These are phyloP conservation scores for Ceratobasidium sp. DNA, from an alignment of 1,284 basidiomycete species.

Conservation along the genomic window DNA sequence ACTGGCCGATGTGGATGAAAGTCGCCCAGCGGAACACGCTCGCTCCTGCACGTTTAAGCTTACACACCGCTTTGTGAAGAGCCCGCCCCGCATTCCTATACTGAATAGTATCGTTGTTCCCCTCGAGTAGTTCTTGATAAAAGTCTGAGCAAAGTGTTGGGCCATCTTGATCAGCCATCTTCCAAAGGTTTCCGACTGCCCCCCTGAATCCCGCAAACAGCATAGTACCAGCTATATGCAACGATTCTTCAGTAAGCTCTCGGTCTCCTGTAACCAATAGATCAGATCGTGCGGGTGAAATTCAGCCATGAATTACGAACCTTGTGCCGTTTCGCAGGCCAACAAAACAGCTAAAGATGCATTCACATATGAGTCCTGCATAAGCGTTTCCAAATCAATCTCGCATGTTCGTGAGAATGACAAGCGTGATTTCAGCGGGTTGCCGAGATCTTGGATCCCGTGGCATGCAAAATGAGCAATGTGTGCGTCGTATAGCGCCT, in stretches of 20 bases:
- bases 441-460: not conserved
- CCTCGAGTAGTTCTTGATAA: not conserved
- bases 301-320: not conserved
- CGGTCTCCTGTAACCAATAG: not conserved
- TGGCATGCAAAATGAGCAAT: not conserved
- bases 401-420: not conserved
- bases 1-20: not conserved
- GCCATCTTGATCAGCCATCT: not conserved
- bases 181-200: not conserved
- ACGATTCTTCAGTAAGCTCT: not conserved
- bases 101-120: not conserved
- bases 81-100: not conserved
- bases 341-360: not conserved
- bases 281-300: too few relatives aligned
- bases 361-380: not conserved
- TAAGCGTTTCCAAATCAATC: not conserved
- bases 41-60: not conserved
- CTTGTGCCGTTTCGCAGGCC: not conserved
- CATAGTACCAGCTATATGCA: not conserved
- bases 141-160: not conserved
- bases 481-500: not conserved
- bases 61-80: not conserved
- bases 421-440: not conserved
- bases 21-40: not conserved
- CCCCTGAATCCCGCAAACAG: not conserved